Percentiles rank a stretch among this genome's conserved stretches.
Conservation (phyloP, 2,329 filamentous ascomycete genomes). For the Fusarium goolgardi region DNA sequence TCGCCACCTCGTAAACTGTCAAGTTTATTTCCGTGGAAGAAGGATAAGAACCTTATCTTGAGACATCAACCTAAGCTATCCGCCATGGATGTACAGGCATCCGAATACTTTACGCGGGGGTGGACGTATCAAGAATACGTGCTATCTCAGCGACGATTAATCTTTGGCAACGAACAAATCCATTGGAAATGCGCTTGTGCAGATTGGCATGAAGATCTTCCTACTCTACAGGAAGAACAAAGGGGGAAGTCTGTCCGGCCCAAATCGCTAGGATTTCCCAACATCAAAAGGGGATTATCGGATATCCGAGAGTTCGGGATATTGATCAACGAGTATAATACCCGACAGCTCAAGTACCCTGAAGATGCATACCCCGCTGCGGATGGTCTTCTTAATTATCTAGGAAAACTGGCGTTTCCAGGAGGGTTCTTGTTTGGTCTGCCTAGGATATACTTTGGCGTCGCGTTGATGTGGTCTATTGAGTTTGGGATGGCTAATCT, state of each 20-base stretch:
- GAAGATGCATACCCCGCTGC: conserved; percentile 4
- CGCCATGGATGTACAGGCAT: not conserved
- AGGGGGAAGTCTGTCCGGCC: not conserved
- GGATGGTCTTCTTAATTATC: not conserved
- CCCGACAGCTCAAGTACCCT: not conserved
- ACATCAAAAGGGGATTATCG: not conserved
- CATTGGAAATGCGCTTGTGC: conserved; percentile 9
- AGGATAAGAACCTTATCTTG: not conserved
- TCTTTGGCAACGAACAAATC: conserved; percentile 1
- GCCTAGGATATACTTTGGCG: not conserved
- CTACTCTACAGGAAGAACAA: not conserved
- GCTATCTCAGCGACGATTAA: not conserved
- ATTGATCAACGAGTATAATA: conserved; percentile 2
- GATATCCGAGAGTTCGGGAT: not conserved
- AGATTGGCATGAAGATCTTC: not conserved
- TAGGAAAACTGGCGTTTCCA: not conserved
- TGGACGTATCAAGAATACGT: conserved; percentile 8
- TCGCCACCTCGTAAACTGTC: not conserved
- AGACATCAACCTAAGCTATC: not conserved
- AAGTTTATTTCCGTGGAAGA: not conserved
- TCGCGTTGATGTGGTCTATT: not conserved
- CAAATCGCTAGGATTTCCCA: not conserved
- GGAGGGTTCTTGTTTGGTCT: not conserved
- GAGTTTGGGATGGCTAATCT: not conserved
- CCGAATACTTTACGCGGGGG: not conserved